Conservation (phyloP, 2,329 filamentous ascomycete species). For the Pezicula carpinea region DNA sequence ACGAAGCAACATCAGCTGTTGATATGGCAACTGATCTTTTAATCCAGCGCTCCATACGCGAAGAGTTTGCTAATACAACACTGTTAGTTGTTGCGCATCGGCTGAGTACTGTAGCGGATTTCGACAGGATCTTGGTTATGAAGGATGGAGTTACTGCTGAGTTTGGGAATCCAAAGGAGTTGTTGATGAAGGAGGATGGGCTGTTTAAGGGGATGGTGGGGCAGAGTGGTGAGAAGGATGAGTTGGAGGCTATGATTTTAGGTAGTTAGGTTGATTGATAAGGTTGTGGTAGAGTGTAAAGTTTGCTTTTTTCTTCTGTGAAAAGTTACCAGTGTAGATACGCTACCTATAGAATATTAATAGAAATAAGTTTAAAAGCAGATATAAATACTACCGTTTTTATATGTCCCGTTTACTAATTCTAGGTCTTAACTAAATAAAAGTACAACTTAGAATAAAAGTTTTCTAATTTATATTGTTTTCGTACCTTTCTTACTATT, state of each 20-base stretch:
- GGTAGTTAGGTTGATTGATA: neutral
- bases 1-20: constrained; percentile 71
- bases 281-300: neutral
- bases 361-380: too few relatives aligned
- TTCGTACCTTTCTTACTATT: too few relatives aligned
- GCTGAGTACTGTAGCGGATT: constrained; percentile 68
- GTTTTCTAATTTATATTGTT: too few relatives aligned
- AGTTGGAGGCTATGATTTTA: constrained; percentile 1
- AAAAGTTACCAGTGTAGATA: too few relatives aligned
- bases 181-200: constrained; percentile 26
- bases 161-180: constrained; percentile 55
- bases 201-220: constrained; percentile 1
- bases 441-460: too few relatives aligned
- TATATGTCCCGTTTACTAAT: too few relatives aligned
- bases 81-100: constrained; percentile 69
- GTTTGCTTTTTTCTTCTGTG: too few relatives aligned
- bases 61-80: constrained; percentile 63
- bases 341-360: too few relatives aligned
- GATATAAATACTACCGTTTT: too few relatives aligned
- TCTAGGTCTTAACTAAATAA: too few relatives aligned
- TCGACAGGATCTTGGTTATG: constrained; percentile 66
- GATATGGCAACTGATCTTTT: constrained; percentile 69
- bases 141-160: constrained; percentile 61
- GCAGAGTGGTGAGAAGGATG: constrained; percentile 1
- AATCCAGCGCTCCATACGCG: constrained; percentile 67